Base-by-base conservation (phyloP, 257 asterid genomes). In the Nicotiana knightiana region DNA sequence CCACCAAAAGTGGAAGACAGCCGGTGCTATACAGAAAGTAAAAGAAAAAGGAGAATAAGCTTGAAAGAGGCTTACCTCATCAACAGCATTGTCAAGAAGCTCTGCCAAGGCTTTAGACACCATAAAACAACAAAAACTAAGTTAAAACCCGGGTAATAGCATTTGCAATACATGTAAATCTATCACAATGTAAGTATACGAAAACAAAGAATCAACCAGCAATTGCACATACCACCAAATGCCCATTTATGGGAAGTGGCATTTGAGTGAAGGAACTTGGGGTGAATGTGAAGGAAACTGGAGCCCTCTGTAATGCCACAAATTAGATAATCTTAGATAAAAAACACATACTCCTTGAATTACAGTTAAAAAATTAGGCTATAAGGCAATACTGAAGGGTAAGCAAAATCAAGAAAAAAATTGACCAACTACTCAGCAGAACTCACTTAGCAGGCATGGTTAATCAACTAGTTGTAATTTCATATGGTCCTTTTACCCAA, bases 221-320 rank as follows among this genome's bases (percentile, higher is more conserved):
- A 62, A 79, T 58, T 79, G 81, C 33, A 76, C 97, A 64, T 91
- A 95, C 99, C 99, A 84, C 99, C 99, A 81, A 95, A 95, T 65
- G 90, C 98, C 99, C 99, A 95, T 88, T 95, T 95, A 88, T 95
- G 99, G 43, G 99, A 95, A 78, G 98, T 95, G 61, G 99, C 99
- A 86, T 95, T 95, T 73, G 99, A 95, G 83, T 95, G 99, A 80
- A 95, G 97, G 88, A 95, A 95, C 84, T 93, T 95, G 54, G 99
- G 99, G 83, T 95, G 99, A 77, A 95, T 88, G 63, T 86, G 96
- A 77, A 95, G 92, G 89, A 91, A 88, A 81, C 91, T 87, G 16
- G 94, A 84, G 82, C 97, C 90, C 87, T 89, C 98, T 95, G 96
- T 84, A 88, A 87, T 73, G 79, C 79, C 62, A 48, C 79, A 48